Base-by-base conservation (phyloP, 2,329 filamentous ascomycete genomes). In the Xylaria sp. region DNA sequence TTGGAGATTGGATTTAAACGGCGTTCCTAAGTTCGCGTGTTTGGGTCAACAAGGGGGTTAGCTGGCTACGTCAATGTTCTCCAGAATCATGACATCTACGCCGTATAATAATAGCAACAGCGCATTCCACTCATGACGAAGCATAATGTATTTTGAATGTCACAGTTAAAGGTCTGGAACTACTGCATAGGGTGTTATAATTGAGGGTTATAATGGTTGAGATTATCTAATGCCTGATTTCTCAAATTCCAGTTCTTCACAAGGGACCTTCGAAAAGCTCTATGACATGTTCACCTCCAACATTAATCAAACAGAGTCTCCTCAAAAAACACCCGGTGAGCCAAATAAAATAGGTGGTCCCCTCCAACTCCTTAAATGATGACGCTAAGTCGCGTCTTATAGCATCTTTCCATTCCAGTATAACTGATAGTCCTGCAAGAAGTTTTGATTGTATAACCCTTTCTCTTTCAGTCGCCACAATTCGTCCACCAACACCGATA, bases 1-100 rank as follows among this genome's bases (percentile, higher is more conserved):
- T 79, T 94, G 76, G 80, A 89, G 57, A 88, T 93, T 58, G 90
- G 86, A 5, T 81, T 92, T 75, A 85, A 81, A 76, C 82, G 81
- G 76, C 80, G 86, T 75, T 45, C 47, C 11, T 65, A 33, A 31
- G 56, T 22, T 47, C 22, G 27, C 6, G 25, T 27, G 15, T 27
- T 31, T 33, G 36, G 20, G 27, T 25, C 9, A 15, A 44, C 20
- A 29, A 9, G 20, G 25, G 27, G 20, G 31, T 53, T n/a, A 25
- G 25, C 5, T 5, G 6, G 49, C 33, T 15, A 27, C 27, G 29
- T 22, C 38, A 47, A 38, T 38, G 17, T 49, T 58, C n/a, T 17
- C 9, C 20, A 31, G 29, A 13, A 29, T 36, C 15, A 3, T 11
- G 45, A 42, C 10, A 3, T 39, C 2, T 4, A 5, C 31, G 22